Evolutionary conservation across 768 basidiomycete species (phyloP).

Genomic region (Mycena capillaripes): DNA sequence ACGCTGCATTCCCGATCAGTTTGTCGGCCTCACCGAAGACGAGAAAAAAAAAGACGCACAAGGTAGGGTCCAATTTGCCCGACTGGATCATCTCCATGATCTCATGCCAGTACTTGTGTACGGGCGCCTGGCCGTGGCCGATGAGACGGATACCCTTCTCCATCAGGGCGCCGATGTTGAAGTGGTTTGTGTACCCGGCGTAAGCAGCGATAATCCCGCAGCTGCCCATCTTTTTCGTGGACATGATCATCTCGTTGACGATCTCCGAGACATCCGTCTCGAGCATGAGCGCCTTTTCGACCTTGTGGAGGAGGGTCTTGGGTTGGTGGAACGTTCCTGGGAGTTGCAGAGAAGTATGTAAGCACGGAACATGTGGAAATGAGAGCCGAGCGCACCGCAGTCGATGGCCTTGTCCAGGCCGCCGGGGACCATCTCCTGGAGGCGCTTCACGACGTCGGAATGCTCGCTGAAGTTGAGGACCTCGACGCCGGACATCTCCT

Average conservation of each 20-base stretch:
- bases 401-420: conserved; percentile 78
- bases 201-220: conserved; percentile 80
- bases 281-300: conserved; percentile 78
- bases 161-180: conserved; percentile 83
- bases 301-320: conserved; percentile 73
- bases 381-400: conserved; percentile 47
- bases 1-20: conserved; percentile 47
- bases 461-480: conserved; percentile 69
- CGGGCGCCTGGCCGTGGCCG: conserved; percentile 83
- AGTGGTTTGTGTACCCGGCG: conserved; percentile 74
- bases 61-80: conserved; percentile 75
- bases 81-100: conserved; percentile 75
- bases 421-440: conserved; percentile 72
- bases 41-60: conserved; percentile 48
- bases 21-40: too few species aligned
- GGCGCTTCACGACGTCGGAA: conserved; percentile 62
- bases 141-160: conserved; percentile 81
- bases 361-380: not conserved
- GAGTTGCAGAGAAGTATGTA: not conserved
- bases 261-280: conserved; percentile 84
- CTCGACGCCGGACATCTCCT: conserved; percentile 65
- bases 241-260: conserved; percentile 61
- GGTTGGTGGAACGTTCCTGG: conserved; percentile 78
- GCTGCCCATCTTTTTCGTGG: conserved; percentile 68
- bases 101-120: conserved; percentile 82